Conservation (phyloP, 2,329 filamentous ascomycete genomes). For the Clonostachys solani region DNA sequence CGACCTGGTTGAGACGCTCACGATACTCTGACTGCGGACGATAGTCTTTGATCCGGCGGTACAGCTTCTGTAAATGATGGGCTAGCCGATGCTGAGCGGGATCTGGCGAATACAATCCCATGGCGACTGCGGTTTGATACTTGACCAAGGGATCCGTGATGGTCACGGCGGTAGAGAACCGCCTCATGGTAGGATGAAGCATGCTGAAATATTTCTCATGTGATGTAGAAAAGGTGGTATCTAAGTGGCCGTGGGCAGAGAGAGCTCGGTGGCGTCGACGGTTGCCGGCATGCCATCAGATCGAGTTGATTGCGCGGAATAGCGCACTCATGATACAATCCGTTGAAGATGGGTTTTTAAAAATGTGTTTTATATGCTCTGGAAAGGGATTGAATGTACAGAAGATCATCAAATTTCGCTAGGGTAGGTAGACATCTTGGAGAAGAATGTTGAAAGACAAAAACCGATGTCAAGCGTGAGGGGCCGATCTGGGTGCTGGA, state of each 20-base stretch:
- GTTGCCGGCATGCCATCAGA: too few species aligned
- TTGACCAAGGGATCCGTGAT: conserved; percentile 73
- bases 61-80: conserved; percentile 73
- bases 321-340: too few species aligned
- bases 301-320: too few species aligned
- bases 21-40: conserved; percentile 67
- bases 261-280: not conserved
- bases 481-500: too few species aligned
- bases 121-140: conserved; percentile 67
- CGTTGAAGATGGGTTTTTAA: too few species aligned
- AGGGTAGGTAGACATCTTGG: too few species aligned
- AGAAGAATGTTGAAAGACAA: too few species aligned
- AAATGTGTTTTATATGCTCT: too few species aligned
- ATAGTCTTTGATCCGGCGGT: conserved; percentile 73
- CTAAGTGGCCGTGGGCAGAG: not conserved
- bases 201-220: not conserved
- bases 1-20: conserved; percentile 58
- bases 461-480: too few species aligned
- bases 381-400: too few species aligned
- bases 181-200: conserved; percentile 15
- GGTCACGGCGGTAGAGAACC: conserved; percentile 43
- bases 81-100: conserved; percentile 69
- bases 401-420: too few species aligned
- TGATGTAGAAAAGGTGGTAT: not conserved
- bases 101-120: conserved; percentile 64